Evolutionary conservation across 768 basidiomycete genomes (phyloP), one percentile per base, ranked within the genome.

Genomic region (Mrakia hoshinonis): DNA sequence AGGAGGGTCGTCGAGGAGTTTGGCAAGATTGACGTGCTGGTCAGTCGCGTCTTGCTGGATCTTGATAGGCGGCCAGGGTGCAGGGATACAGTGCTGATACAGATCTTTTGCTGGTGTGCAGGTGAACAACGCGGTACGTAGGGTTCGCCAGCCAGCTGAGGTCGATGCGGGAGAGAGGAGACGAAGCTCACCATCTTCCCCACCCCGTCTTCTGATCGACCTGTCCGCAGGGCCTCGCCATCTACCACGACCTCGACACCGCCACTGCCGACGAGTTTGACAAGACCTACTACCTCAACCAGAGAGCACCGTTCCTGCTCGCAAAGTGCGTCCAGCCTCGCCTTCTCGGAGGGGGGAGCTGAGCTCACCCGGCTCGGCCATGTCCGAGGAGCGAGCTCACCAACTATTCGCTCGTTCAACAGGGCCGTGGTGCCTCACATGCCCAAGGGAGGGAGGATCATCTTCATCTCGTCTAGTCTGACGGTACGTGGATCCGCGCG

Each of bases 381-480:
- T 43, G 7, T 43, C 43, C 43, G 43, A 43, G 15, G 7, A 43
- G n/a, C 15, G 43, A 43, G 43, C 43, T 43, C 43, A 15, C 43
- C 43, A 7, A 6, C 15, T 43, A 7, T 15, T 43, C 43, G 43
- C 15, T 43, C 43, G 43, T 43, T 43, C 7, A 43, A 43, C 43
- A 43, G 43, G 26, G 46, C 43, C 9, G 63, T 39, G 3, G 48
- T 65, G 7, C 63, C 63, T 65, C 63, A 65, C 63, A 65, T 65
- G 43, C 63, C 63, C 43, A 65, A 65, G 48, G 63, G 63, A 11
- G 13, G n/a, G 2, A 65, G 48, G 43, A 48, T 65, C 63, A 47
- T 65, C 39, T 65, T 65, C 43, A 20, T 65, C 24, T 65, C 63
- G 12, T 47, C 63, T 1, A 29, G 24, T 6, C 48, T 65, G 31